phyloP scores from a whole-genome alignment of 2,329 filamentous ascomycete genomes.

The Rugonectria rugulosa region DNA sequence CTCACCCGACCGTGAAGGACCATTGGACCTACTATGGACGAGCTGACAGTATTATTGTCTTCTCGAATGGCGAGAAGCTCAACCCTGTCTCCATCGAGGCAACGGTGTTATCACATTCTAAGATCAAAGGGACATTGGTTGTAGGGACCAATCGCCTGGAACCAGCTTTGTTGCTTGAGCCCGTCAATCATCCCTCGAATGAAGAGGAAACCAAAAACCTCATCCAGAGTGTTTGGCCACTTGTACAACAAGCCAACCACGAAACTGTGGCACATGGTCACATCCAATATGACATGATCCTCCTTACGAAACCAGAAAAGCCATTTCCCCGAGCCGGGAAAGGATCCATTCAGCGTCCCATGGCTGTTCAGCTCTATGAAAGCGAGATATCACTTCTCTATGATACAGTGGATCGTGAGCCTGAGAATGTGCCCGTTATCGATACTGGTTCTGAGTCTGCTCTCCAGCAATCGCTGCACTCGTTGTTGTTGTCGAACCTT shows the following conservation, averaged over 20 bases:
- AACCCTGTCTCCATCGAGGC: no score
- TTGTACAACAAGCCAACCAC: constrained; percentile 52
- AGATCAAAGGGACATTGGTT: no score
- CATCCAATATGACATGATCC: constrained; percentile 50
- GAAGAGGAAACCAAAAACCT: constrained; percentile 36
- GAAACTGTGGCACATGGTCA: constrained; percentile 55
- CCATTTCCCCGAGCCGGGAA: constrained; percentile 1
- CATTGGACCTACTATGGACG: no score
- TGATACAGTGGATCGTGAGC: no score
- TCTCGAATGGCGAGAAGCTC: no score
- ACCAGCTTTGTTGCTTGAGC: constrained; percentile 57
- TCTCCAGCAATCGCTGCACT: not conserved
- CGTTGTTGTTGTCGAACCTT: not conserved
- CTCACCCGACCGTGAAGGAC: no score
- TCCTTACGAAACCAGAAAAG: constrained; percentile 41
- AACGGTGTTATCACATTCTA: no score
- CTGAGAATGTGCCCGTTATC: not conserved
- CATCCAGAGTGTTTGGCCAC: constrained; percentile 53
- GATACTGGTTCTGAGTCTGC: not conserved
- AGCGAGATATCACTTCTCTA: constrained; percentile 4
- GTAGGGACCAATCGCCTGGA: no score
- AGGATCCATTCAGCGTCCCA: not conserved
- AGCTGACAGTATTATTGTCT: no score
- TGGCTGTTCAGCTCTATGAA: not conserved
- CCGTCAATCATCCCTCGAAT: constrained; percentile 39